Percentiles rank a stretch among this genome's conserved stretches.
Conservation (phyloP, 2,329 filamentous ascomycete genomes). For the Cyphellophora attinorum region DNA sequence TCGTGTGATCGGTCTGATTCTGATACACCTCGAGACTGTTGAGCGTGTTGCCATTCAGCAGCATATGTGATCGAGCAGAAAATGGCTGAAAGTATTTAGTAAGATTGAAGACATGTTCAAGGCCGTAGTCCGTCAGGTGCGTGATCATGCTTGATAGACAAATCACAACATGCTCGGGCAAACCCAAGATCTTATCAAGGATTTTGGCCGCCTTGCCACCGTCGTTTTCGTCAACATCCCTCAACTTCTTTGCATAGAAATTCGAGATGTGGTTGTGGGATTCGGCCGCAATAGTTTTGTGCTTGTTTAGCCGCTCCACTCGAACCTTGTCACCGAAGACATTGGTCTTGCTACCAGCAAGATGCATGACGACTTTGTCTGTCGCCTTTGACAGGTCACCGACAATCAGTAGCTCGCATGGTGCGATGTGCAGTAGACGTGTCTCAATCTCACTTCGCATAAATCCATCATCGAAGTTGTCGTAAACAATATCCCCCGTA, state of each 20-base stretch:
- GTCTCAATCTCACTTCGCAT: slow-evolving; percentile 97
- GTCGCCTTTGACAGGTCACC: slow-evolving; percentile 83
- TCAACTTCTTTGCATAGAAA: slow-evolving; percentile 84
- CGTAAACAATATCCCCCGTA: slow-evolving; percentile 92
- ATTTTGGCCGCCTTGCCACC: slow-evolving; percentile 54
- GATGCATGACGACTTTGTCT: slow-evolving; percentile 81
- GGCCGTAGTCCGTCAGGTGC: slow-evolving; percentile 80
- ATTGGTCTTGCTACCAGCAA: slow-evolving; percentile 81
- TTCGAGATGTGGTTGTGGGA: slow-evolving; percentile 80
- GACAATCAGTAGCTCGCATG: slow-evolving; percentile 89
- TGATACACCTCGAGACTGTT: slow-evolving; percentile 92
- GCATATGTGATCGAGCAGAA: slow-evolving; percentile 87
- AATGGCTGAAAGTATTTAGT: slow-evolving; percentile 98
- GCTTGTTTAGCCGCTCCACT: slow-evolving; percentile 66
- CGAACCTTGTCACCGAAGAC: slow-evolving; percentile 86
- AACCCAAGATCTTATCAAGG: slow-evolving; percentile 74
- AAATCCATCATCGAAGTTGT: slow-evolving; percentile 93
- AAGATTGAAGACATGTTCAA: slow-evolving; percentile 90
- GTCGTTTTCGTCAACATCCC: slow-evolving; percentile 39
- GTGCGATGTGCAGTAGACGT: slow-evolving; percentile 85
- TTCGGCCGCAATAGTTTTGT: slow-evolving; percentile 73
- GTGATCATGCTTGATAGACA: slow-evolving; percentile 96
- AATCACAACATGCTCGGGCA: slow-evolving; percentile 78
- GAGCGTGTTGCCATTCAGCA: slow-evolving; percentile 88
- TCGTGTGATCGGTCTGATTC: slow-evolving; percentile 78